Conservation (phyloP, 2,329 filamentous ascomycete genomes). For the Emergomyces orientalis region DNA sequence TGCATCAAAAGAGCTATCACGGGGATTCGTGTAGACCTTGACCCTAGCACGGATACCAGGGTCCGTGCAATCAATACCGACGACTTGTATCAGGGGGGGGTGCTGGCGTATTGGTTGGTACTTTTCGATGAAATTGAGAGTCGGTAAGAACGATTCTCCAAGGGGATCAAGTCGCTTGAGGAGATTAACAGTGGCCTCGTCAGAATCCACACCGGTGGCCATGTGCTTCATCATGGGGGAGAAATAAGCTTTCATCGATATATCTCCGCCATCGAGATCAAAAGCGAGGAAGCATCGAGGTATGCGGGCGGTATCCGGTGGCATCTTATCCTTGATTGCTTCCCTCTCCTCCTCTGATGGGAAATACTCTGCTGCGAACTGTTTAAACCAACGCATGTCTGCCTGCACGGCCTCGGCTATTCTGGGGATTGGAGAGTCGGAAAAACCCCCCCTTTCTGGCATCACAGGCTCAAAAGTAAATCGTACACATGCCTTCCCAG, state of each 20-base stretch:
- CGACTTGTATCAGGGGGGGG: not conserved
- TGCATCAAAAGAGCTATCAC: not conserved
- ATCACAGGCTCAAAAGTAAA: slow-evolving; percentile 4
- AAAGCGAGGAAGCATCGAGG: slow-evolving; percentile 2
- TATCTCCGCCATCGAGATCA: not conserved
- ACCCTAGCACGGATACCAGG: not conserved
- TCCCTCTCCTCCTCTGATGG: not conserved
- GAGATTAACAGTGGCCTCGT: slow-evolving; percentile 1
- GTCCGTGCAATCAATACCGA: slow-evolving; percentile 1
- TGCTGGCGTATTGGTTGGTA: not conserved
- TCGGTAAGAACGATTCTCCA: not conserved
- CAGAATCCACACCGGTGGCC: slow-evolving; percentile 1
- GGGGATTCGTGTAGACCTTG: not conserved
- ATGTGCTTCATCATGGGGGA: slow-evolving; percentile 2
- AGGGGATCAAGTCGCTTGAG: slow-evolving; percentile 1
- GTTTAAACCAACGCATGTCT: slow-evolving; percentile 3
- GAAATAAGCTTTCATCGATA: slow-evolving; percentile 3
- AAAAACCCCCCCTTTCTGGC: not conserved
- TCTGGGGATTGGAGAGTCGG: not conserved
- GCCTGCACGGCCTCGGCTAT: not conserved
- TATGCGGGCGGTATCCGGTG: not conserved
- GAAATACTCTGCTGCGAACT: not conserved
- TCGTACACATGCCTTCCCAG: not conserved
- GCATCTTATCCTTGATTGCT: not conserved
- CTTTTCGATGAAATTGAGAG: not conserved